Evolutionary conservation across 169 alveolate species (phyloP), one percentile per base, ranked within the genome.

Genomic region (Toxoplasma gondii): DNA sequence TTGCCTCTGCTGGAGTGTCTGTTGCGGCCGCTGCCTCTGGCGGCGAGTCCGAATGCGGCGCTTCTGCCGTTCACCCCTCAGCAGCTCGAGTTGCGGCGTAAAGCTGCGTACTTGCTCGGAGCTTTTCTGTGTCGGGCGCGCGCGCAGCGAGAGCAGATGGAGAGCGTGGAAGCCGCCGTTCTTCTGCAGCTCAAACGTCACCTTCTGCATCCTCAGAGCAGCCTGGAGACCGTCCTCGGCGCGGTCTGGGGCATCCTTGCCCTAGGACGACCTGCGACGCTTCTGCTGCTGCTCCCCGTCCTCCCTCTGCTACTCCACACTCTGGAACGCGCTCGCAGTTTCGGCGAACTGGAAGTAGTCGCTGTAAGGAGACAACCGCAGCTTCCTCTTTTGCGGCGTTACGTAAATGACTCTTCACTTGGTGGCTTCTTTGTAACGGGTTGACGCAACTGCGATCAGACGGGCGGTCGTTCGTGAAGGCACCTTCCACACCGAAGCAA

Each of bases 211-310:
- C 91, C 91, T 19, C 53, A 49, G 70, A 86, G 91, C 91, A 86
- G 91, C 80, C 39, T 86, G n/a, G 91, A 86, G 80, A 86, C 91
- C 27, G 91, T 49, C 70, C 91, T 86, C 49, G 91, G 91, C 12
- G 91, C 91, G n/a, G 91, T 49, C 49, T 41, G 53, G 53, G 91
- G 91, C 74, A 45, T 86, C 80, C 53, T 43, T 0, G 91, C 74
- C 69, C 74, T 86, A 22, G 91, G 91, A 31, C 17, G 91, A 24
- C 44, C 45, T 31, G 91, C 91, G n/a, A 29, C 29, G 27, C 80
- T 45, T 22, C 80, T 86, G 4, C 74, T 86, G n/a, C 91, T 86
- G n/a, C 45, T 86, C 24, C 91, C 91, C 38, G 38, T 41, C 31
- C 70, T 49, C 41, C 91, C 91, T 41, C 80, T 86, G 49, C 91